phyloP scores from a whole-genome alignment of 108 stramenopile species.

The Fistulifera solaris region DNA sequence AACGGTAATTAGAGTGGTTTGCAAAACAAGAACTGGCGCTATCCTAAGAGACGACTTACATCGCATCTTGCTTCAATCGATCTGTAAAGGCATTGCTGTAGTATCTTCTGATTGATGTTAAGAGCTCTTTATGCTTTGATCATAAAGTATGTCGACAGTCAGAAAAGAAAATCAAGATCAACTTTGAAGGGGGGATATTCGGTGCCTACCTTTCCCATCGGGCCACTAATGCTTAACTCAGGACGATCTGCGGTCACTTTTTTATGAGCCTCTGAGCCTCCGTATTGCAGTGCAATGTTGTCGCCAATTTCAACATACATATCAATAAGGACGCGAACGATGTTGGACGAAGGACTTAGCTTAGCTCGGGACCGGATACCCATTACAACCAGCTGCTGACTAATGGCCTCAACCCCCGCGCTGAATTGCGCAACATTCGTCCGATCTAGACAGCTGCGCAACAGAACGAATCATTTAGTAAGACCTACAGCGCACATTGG shows the following conservation, averaged over 20 bases:
- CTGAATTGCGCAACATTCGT: constrained; percentile 98
- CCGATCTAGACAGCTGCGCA: constrained; percentile 78
- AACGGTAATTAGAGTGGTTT: neutral
- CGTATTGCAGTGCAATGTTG: constrained; percentile 89
- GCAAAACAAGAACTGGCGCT: too few relatives aligned
- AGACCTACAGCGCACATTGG: neutral
- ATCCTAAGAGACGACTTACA: constrained; percentile 29
- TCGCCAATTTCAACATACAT: constrained; percentile 98
- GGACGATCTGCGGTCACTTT: constrained; percentile 71
- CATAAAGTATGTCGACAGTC: neutral
- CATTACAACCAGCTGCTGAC: constrained; percentile 88
- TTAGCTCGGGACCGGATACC: constrained; percentile 75
- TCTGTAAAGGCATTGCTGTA: constrained; percentile 98
- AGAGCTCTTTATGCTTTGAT: constrained; percentile 84
- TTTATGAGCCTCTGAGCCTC: constrained; percentile 97
- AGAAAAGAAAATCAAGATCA: neutral
- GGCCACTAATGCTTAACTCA: constrained; percentile 60
- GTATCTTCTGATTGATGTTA: constrained; percentile 93
- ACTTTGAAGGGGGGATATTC: neutral
- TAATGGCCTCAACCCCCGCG: constrained; percentile 90
- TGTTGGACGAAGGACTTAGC: constrained; percentile 78
- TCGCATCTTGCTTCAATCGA: constrained; percentile 94
- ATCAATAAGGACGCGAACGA: constrained; percentile 89
- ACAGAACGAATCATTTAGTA: neutral
- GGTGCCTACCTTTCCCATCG: constrained; percentile 60